Percentiles rank a stretch among this genome's conserved stretches.
These are phyloP conservation scores for Glonium stellatum DNA, from an alignment of 495 filamentous ascomycete species.

Conservation along the genomic window DNA sequence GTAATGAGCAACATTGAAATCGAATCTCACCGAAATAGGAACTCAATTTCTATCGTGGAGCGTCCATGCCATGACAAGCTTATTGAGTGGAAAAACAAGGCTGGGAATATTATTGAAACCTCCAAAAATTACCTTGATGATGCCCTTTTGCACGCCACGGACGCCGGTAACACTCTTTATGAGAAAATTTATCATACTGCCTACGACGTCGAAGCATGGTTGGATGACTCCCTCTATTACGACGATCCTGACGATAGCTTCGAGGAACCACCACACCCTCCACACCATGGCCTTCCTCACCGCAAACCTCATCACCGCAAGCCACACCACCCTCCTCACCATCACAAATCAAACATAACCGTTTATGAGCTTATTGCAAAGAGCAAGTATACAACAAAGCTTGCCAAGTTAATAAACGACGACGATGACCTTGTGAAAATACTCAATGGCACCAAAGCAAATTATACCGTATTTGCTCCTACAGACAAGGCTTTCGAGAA, in stretches of 20 bases:
- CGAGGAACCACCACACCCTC: conserved; percentile 25
- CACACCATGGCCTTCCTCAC: conserved; percentile 29
- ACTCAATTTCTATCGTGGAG: background rate
- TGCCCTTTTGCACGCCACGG: conserved; percentile 37
- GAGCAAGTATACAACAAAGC: conserved; percentile 66
- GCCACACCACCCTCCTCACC: conserved; percentile 25
- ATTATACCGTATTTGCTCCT: conserved; percentile 76
- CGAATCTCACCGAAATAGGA: conserved; percentile 30
- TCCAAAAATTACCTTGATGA: conserved; percentile 44
- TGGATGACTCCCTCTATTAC: conserved; percentile 24
- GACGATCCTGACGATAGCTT: conserved; percentile 27
- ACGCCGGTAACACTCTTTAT: conserved; percentile 34
- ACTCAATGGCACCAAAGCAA: conserved; percentile 61
- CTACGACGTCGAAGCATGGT: conserved; percentile 42
- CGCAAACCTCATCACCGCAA: conserved; percentile 28
- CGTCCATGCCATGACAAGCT: conserved; percentile 6
- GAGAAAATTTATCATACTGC: conserved; percentile 36
- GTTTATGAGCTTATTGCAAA: conserved; percentile 69
- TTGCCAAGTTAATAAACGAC: conserved; percentile 64
- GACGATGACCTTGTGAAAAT: conserved; percentile 60
- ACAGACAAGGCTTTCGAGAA: conserved; percentile 66
- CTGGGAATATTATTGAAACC: conserved; percentile 23
- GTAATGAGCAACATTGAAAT: conserved; percentile 41
- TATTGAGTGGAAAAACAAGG: background rate
- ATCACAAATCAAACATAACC: conserved; percentile 52